phyloP scores from a whole-genome alignment of 1,284 basidiomycete species.

The Xanthoconium separans region DNA sequence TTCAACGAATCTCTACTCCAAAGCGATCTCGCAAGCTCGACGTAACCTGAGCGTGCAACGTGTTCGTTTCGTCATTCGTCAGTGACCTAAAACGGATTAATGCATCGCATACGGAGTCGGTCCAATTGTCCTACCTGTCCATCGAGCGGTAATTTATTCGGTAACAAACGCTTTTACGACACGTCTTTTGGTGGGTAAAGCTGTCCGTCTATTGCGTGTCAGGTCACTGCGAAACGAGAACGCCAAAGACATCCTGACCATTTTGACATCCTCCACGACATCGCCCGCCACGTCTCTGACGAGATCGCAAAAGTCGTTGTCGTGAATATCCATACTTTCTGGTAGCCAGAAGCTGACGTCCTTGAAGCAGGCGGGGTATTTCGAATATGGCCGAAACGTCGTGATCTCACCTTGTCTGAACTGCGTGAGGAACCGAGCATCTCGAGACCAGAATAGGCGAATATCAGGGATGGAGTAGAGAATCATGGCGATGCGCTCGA shows the following conservation, averaged over 20 bases:
- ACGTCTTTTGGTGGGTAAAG: conserved; percentile 90
- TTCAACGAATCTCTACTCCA: conserved; percentile 77
- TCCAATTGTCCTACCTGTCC: conserved; percentile 65
- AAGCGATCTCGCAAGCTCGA: conserved; percentile 55
- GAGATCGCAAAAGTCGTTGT: conserved; percentile 97
- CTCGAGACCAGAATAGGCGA: conserved; percentile 96
- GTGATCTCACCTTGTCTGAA: conserved; percentile 78
- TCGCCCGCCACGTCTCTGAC: conserved; percentile 92
- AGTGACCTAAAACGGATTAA: conserved; percentile 58
- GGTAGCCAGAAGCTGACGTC: conserved; percentile 93
- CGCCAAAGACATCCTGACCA: conserved; percentile 47
- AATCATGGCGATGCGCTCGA: conserved; percentile 98
- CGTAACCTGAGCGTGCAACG: conserved; percentile 63
- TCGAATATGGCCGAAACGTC: conserved; percentile 86
- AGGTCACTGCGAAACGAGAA: conserved; percentile 4
- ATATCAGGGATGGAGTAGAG: conserved; percentile 98
- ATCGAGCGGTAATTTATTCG: conserved; percentile 95
- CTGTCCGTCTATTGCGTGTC: conserved; percentile 72
- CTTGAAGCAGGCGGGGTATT: conserved; percentile 86
- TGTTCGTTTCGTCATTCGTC: conserved; percentile 89
- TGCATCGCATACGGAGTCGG: not conserved
- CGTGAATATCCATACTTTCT: conserved; percentile 60
- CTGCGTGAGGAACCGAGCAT: conserved; percentile 86
- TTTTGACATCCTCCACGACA: conserved; percentile 86
- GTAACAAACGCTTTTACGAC: conserved; percentile 81